Percentiles rank a stretch among this genome's conserved stretches.
Conservation (phyloP, 768 basidiomycete species). For the Boletus eberwhitei region DNA sequence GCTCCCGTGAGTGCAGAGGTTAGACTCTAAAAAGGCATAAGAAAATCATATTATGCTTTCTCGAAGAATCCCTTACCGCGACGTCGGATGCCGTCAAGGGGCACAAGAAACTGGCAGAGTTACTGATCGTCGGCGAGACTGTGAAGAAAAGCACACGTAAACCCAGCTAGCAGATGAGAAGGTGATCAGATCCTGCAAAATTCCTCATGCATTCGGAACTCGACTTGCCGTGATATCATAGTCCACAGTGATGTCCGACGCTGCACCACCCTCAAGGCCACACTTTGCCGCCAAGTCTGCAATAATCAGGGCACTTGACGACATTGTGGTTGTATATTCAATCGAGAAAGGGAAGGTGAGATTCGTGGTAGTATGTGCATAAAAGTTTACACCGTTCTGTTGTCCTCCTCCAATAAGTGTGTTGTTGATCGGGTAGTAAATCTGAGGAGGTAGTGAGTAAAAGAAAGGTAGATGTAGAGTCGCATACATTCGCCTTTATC, state of each 20-base stretch:
- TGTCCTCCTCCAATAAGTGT: conserved; percentile 65
- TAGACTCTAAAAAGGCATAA: conserved; percentile 21
- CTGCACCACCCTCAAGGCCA: conserved; percentile 44
- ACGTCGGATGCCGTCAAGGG: conserved; percentile 45
- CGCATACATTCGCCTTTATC: conserved; percentile 56
- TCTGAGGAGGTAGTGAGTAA: conserved; percentile 35
- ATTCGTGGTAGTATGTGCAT: conserved; percentile 53
- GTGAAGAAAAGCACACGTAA: conserved; percentile 62
- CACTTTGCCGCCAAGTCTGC: conserved; percentile 62
- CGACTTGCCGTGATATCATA: conserved; percentile 61
- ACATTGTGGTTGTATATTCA: conserved; percentile 50
- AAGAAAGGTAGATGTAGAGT: not conserved
- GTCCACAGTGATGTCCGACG: conserved; percentile 50
- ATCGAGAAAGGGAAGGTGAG: conserved; percentile 77
- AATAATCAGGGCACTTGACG: conserved; percentile 56
- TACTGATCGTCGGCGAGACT: conserved; percentile 63
- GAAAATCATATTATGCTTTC: not conserved
- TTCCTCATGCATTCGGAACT: not conserved
- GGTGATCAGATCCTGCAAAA: conserved; percentile 8
- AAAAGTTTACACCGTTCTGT: conserved; percentile 43
- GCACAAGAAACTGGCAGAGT: conserved; percentile 59
- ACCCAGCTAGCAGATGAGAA: conserved; percentile 44
- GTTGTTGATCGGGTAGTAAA: conserved; percentile 73
- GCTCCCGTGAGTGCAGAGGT: conserved; percentile 15
- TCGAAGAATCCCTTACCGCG: conserved; percentile 10